Conservation (phyloP, 192 early-diverging fungal species). For the Coemansia brasiliensis region DNA sequence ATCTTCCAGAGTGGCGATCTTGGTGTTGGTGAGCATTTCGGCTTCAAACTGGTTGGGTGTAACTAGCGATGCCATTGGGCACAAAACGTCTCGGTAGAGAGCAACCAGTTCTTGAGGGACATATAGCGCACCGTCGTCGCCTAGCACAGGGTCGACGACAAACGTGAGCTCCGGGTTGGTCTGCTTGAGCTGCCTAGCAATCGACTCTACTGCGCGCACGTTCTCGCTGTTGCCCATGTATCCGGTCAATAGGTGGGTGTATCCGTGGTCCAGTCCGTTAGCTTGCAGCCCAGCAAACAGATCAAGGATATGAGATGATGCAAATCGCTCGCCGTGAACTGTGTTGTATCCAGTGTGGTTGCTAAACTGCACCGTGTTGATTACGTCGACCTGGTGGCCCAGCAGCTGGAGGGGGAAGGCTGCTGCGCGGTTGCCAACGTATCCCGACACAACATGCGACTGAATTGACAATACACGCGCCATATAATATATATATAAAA, state of each 20-base stretch:
- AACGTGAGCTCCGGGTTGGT: constrained; percentile 43
- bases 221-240: constrained; percentile 80
- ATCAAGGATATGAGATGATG: constrained; percentile 63
- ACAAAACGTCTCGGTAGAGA: constrained; percentile 71
- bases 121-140: constrained; percentile 83
- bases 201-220: constrained; percentile 57
- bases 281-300: constrained; percentile 70
- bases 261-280: constrained; percentile 69
- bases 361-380: constrained; percentile 92
- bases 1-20: constrained; percentile 54
- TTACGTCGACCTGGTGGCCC: constrained; percentile 87
- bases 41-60: constrained; percentile 94
- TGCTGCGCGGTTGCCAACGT: constrained; percentile 84
- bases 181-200: constrained; percentile 58
- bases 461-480: constrained; percentile 55
- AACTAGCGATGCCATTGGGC: constrained; percentile 70
- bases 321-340: constrained; percentile 69
- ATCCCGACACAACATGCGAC: constrained; percentile 68
- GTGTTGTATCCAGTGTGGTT: constrained; percentile 89
- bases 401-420: constrained; percentile 90
- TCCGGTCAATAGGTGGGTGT: constrained; percentile 83
- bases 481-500: constrained; percentile 6
- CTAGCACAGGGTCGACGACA: constrained; percentile 88
- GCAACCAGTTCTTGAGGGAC: constrained; percentile 75
- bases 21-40: constrained; percentile 66